Percentiles rank a stretch among this genome's conserved stretches.
These are phyloP conservation scores for Mycocentrospora acerina DNA, from an alignment of 2,329 filamentous ascomycete species.

Conservation along the genomic window DNA sequence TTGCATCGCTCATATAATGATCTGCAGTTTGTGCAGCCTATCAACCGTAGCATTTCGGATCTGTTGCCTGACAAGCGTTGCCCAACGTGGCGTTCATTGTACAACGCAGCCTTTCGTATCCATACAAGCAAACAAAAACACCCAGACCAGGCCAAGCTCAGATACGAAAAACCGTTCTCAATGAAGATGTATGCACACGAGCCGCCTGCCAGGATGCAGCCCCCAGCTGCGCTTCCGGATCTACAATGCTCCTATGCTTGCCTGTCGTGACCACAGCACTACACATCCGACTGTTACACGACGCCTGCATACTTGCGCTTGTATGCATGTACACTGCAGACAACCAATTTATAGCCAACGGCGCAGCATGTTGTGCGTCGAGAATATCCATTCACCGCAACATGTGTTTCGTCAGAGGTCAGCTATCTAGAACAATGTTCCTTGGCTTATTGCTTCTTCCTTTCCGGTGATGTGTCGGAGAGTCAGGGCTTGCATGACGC, in stretches of 20 bases:
- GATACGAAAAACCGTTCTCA: conserved; percentile 8
- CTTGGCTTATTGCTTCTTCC: conserved; percentile 13
- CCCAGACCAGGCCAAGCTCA: conserved; percentile 1
- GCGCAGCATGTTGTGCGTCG: conserved; percentile 16
- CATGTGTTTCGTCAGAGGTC: too few relatives aligned
- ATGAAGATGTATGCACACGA: conserved; percentile 5
- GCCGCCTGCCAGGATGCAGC: conserved; percentile 2
- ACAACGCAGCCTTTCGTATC: not conserved
- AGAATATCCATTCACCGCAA: too few relatives aligned
- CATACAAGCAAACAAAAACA: conserved; percentile 3
- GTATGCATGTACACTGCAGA: conserved; percentile 22
- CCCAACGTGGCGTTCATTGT: not conserved
- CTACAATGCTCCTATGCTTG: too few relatives aligned
- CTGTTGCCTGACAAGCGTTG: conserved; percentile 2
- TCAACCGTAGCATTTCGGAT: not conserved
- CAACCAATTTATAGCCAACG: conserved; percentile 17
- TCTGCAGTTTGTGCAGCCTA: too few relatives aligned
- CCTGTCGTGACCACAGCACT: conserved; percentile 8
- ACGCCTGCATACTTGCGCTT: conserved; percentile 23
- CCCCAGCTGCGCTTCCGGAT: not conserved
- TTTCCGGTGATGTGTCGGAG: conserved; percentile 22
- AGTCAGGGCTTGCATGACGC: conserved; percentile 21
- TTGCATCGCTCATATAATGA: not conserved
- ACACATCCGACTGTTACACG: conserved; percentile 27
- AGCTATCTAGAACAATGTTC: conserved; percentile 26